Percentiles rank a stretch among this genome's conserved stretches.
Evolutionary conservation across 306 rosid species (phyloP).

Genomic region (Glycine tomentella): DNA sequence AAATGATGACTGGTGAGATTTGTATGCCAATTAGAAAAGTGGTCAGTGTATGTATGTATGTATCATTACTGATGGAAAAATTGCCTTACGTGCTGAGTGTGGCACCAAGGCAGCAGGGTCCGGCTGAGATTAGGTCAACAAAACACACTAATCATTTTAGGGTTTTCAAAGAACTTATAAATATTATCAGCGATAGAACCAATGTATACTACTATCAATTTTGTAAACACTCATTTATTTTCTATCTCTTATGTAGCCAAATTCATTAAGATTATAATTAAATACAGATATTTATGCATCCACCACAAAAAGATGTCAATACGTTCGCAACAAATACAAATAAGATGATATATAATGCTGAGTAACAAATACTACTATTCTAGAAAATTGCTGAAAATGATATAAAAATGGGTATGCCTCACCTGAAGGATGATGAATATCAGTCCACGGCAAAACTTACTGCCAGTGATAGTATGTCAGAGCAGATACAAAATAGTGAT

Average conservation of each 20-base stretch:
- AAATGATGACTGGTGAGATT: slow-evolving; percentile 11
- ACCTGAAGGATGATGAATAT: neutral
- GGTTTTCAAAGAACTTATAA: slow-evolving; percentile 36
- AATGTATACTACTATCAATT: slow-evolving; percentile 48
- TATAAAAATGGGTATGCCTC: neutral
- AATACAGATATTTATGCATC: neutral
- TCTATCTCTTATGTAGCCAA: slow-evolving; percentile 33
- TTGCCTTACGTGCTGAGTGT: slow-evolving; percentile 31
- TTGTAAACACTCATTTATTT: slow-evolving; percentile 40
- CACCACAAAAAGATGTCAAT: slow-evolving; percentile 2
- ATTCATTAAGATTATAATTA: slow-evolving; percentile 14
- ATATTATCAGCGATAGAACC: slow-evolving; percentile 42
- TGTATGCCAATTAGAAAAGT: slow-evolving; percentile 22
- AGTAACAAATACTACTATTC: neutral
- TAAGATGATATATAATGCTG: neutral
- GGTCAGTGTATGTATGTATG: neutral
- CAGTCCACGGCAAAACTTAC: neutral
- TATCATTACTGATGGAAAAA: neutral
- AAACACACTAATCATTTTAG: slow-evolving; percentile 38
- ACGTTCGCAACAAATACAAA: neutral
- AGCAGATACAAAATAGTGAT: neutral
- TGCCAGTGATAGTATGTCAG: neutral
- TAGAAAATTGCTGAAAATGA: slow-evolving; percentile 1
- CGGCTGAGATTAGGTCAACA: slow-evolving; percentile 49
- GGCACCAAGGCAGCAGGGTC: slow-evolving; percentile 47